Evolutionary conservation across 2,329 filamentous ascomycete genomes (phyloP).

Genomic region (Botrytis aclada): DNA sequence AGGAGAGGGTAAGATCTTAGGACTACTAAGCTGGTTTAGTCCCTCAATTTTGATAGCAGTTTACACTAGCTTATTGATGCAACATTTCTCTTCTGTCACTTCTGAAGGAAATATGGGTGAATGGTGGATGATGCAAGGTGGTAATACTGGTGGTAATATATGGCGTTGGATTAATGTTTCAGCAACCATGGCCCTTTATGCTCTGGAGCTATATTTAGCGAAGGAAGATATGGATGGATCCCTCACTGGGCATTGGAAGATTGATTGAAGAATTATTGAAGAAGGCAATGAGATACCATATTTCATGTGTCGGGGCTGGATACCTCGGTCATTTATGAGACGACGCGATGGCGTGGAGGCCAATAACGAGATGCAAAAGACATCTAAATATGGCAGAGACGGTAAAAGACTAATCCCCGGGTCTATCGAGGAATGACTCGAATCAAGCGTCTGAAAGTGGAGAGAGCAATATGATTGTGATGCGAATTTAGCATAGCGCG

Average conservation of each 20-base stretch:
- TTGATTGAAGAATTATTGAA: slow-evolving; percentile 59
- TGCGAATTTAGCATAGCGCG: slow-evolving; percentile 17
- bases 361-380: slow-evolving; percentile 4
- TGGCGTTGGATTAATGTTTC: slow-evolving; percentile 95
- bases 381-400: not conserved
- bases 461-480: slow-evolving; percentile 10
- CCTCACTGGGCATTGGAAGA: slow-evolving; percentile 84
- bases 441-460: not conserved
- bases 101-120: slow-evolving; percentile 61
- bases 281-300: slow-evolving; percentile 8
- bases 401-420: not conserved
- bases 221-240: slow-evolving; percentile 74
- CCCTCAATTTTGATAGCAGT: slow-evolving; percentile 93
- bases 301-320: slow-evolving; percentile 16
- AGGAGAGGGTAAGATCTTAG: slow-evolving; percentile 74
- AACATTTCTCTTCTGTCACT: slow-evolving; percentile 81
- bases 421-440: slow-evolving; percentile 4
- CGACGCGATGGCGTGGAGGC: not conserved
- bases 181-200: slow-evolving; percentile 84
- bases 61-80: slow-evolving; percentile 91
- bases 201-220: slow-evolving; percentile 83
- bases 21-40: slow-evolving; percentile 88
- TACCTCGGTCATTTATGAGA: slow-evolving; percentile 3
- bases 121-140: slow-evolving; percentile 84
- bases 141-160: slow-evolving; percentile 76